A percentile compares a stretch with the other conserved stretches of the same genome.
Evolutionary conservation across 805 yeast genomes (phyloP).

Genomic region (Myxozyma monticola): DNA sequence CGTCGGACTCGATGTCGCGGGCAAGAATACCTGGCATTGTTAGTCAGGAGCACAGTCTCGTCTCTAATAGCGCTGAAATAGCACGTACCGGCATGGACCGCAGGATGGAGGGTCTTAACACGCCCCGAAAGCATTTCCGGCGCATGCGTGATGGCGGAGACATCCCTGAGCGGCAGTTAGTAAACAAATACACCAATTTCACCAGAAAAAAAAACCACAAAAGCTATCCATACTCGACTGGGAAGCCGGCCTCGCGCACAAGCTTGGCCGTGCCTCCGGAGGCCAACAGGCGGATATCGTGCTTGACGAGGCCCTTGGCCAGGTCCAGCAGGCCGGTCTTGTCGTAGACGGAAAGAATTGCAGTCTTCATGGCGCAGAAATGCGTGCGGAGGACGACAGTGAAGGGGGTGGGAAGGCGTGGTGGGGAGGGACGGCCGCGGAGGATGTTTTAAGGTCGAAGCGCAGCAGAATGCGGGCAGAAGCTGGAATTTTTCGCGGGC

Average conservation of each 20-base stretch:
- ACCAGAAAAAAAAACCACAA: neutral
- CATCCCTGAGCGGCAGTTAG: constrained; percentile 50
- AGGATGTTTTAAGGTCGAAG: too few species aligned
- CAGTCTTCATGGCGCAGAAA: constrained; percentile 59
- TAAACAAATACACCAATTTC: neutral
- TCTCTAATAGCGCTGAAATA: constrained; percentile 39
- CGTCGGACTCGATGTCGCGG: constrained; percentile 87
- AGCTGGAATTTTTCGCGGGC: too few species aligned
- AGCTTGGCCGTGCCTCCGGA: constrained; percentile 96
- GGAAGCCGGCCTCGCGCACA: constrained; percentile 96
- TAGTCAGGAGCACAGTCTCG: constrained; percentile 27
- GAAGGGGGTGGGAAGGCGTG: too few species aligned
- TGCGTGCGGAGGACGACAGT: neutral
- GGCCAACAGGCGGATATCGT: constrained; percentile 88
- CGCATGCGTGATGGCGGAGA: constrained; percentile 91
- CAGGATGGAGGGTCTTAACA: constrained; percentile 97
- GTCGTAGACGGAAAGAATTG: constrained; percentile 94
- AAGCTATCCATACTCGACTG: constrained; percentile 59
- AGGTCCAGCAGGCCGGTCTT: constrained; percentile 94
- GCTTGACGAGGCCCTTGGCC: constrained; percentile 89
- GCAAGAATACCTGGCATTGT: constrained; percentile 92
- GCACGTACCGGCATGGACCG: constrained; percentile 98
- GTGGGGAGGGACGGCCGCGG: too few species aligned
- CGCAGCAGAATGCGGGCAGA: too few species aligned
- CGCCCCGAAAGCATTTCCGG: constrained; percentile 99